Conservation (phyloP, 2,329 filamentous ascomycete species). For the Macrophomina tecta region DNA sequence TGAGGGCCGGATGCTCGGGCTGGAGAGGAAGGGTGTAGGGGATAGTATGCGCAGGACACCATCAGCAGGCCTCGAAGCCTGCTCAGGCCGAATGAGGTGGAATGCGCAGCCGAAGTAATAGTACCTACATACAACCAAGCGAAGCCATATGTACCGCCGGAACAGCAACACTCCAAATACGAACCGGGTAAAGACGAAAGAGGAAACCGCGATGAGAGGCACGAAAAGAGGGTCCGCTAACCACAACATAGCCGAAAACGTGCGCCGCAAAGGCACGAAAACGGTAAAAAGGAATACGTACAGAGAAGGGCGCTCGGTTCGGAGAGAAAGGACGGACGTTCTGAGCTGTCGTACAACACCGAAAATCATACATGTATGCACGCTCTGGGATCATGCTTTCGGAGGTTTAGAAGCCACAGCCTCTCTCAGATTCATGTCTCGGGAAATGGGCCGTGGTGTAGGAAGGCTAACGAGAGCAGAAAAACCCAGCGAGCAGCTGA, state of each 20-base stretch:
- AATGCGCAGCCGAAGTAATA: no score
- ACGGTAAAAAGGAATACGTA: not conserved
- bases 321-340: no score
- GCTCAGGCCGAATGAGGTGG: no score
- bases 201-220: not conserved
- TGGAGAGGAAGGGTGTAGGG: no score
- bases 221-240: not conserved
- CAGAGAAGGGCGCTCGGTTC: not conserved
- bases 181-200: not conserved
- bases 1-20: no score
- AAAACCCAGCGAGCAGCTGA: not conserved
- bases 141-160: no score
- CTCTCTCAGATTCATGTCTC: not conserved
- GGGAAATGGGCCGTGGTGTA: constrained; percentile 16
- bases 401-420: not conserved
- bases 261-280: not conserved
- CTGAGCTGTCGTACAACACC: not conserved
- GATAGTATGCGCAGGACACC: no score
- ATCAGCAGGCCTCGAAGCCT: no score
- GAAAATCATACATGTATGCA: not conserved
- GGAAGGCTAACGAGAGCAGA: not conserved
- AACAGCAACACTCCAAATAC: no score
- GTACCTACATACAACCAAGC: no score
- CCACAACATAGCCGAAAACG: not conserved
- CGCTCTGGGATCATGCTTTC: not conserved